Base-by-base conservation (phyloP, 2,329 filamentous ascomycete genomes). In the Cordyceps cicadae region DNA sequence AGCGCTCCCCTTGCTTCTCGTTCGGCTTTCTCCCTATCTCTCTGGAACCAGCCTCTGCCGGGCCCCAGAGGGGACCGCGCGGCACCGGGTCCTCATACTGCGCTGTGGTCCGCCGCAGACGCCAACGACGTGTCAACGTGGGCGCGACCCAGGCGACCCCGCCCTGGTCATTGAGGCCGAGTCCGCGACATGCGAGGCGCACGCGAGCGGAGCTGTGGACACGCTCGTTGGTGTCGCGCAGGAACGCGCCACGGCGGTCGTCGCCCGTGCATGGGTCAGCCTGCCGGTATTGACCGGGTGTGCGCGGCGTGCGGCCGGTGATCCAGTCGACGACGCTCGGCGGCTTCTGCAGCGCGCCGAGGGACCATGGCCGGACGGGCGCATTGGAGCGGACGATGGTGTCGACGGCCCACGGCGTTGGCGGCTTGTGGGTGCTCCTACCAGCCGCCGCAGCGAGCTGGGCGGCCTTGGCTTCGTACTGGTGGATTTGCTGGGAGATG, bases 121-220 rank as follows among this genome's bases (percentile, higher is more conserved):
- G 71, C 80, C 79, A 82, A 11, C 26, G 70, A 15, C 39, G 12
- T 15, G 72, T 67, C 8, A 82, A 70, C 0, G 81, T 75, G 0
- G 74, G 67, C 19, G 77, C 80, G 17, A 71, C 69, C 79, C 81
- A 84, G n/a, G 17, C 39, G 11, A 37, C 34, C 5, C 73, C 61
- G 1, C 67, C 70, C 26, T 70, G 67, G 65, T 84, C 81, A 63
- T 83, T 76, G 37, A 79, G 71, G 0, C 76, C 79, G 3, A 81
- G 74, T 1, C 81, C 81, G 55, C 75, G 67, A 62, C 78, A 78
- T 2, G 78, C 77, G 15, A 84, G 74, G 3, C 81, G 76, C n/a
- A 82, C 74, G 1, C 81, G 76, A 1, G 81, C 81, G 2, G 79
- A 81, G 63, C 77, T 77, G 67, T 84, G 81, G 39, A 84, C 76